Base-by-base conservation (phyloP, 2,329 filamentous ascomycete genomes). In the Cercospora sesami region DNA sequence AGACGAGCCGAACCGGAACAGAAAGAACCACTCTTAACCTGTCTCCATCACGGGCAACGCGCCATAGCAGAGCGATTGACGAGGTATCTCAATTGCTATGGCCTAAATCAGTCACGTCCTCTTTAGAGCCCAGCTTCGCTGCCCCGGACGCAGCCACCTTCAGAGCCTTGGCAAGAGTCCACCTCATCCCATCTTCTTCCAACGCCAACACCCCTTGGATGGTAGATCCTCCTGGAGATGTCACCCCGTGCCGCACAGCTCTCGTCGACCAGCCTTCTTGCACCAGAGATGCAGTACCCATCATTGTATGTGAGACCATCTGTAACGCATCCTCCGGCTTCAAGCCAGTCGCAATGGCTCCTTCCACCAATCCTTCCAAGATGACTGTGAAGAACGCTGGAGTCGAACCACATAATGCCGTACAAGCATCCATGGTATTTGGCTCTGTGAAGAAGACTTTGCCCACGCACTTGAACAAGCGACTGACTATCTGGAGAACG, bases 291-390 rank as follows among this genome's bases (percentile, higher is more conserved):
- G 90, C 89, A 0, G 89, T 87, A 28, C 91, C 91, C 72, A 86
- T 85, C 90, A 93, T 92, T 16, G 88, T 87, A 81, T 93, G 91
- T 1, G 90, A 89, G 18, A 90, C 90, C 90, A 93, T 92, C 71
- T 87, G 82, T 76, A 88, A 86, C 1, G 91, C 91, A 76, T 93
- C 90, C 2, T 84, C 85, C 59, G 90, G 84, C 6, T 90, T 90
- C 53, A 93, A 76, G 0, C 91, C 91, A 88, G 92, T 91, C 14
- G 91, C 90, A 0, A 94, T 90, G 4, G 88, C 90, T 8, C 90
- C 91, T 73, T 93, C 91, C 10, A 91, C 87, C 39, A 90, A 85
- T 5, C 89, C 90, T 79, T 93, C 91, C 21, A 93, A 83, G 74
- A 93, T 85, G 55, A 93, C 82, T 0, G 90, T 86, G 74, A 92